These are phyloP conservation scores for Hippophae gyantsensis DNA, from an alignment of 306 rosid genomes.

Conservation along the genomic window DNA sequence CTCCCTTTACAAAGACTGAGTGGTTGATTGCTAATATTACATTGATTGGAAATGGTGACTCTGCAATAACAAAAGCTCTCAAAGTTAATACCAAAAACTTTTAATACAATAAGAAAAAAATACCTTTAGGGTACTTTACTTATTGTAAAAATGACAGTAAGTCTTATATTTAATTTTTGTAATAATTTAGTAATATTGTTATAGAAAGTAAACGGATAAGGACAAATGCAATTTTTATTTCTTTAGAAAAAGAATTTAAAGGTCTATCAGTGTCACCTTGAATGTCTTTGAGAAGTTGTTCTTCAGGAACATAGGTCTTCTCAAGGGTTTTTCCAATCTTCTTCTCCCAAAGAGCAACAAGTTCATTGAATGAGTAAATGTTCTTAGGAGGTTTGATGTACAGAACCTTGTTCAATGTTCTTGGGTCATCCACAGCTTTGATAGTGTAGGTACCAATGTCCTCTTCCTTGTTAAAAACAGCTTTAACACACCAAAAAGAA, in stretches of 20 bases:
- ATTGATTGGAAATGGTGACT: conserved; percentile 32
- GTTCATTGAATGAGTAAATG: conserved; percentile 62
- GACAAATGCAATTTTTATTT: too few species aligned
- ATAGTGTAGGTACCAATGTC: conserved; percentile 79
- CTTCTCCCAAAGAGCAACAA: conserved; percentile 82
- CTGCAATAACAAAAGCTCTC: conserved; percentile 18
- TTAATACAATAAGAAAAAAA: too few species aligned
- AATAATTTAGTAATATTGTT: too few species aligned
- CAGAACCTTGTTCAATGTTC: conserved; percentile 68
- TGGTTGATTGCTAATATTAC: conserved; percentile 29
- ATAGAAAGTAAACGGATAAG: too few species aligned
- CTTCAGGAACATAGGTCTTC: conserved; percentile 51
- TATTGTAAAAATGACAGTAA: too few species aligned
- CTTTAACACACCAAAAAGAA: conserved; percentile 20
- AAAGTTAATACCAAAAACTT: not conserved
- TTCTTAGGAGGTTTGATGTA: conserved; percentile 66
- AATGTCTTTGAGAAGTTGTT: conserved; percentile 64
- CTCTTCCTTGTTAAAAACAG: conserved; percentile 63
- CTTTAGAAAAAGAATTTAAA: too few species aligned
- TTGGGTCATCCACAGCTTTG: conserved; percentile 80
- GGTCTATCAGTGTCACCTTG: conserved; percentile 32
- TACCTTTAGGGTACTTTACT: too few species aligned
- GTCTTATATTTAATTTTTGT: too few species aligned
- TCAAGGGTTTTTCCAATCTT: conserved; percentile 70
- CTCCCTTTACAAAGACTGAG: conserved; percentile 41